Evolutionary conservation across 2,329 filamentous ascomycete species (phyloP).

Genomic region (Aspergillus pseudoterreus): DNA sequence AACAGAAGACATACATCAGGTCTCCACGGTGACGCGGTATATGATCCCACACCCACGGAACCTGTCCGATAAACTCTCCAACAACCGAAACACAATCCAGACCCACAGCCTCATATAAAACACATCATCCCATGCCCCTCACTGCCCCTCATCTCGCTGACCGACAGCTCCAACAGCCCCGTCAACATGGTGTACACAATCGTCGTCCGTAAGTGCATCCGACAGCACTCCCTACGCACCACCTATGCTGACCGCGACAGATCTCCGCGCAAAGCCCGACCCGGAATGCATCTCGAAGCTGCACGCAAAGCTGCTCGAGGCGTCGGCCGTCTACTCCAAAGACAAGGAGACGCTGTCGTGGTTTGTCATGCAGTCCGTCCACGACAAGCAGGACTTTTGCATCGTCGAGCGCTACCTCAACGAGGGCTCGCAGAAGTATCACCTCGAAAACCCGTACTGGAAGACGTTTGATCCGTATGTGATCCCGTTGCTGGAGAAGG

Average conservation of each 20-base stretch:
- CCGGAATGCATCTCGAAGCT: slow-evolving; percentile 62
- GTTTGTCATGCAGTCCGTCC: slow-evolving; percentile 74
- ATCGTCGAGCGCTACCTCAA: slow-evolving; percentile 71
- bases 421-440: slow-evolving; percentile 59
- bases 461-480: slow-evolving; percentile 74
- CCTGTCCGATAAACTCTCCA: background rate
- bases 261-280: slow-evolving; percentile 65
- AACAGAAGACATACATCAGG: too few relatives aligned
- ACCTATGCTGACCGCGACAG: slow-evolving; percentile 6
- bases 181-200: slow-evolving; percentile 28
- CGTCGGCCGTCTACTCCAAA: slow-evolving; percentile 67
- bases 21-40: too few relatives aligned
- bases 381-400: slow-evolving; percentile 66
- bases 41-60: background rate
- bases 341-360: slow-evolving; percentile 68
- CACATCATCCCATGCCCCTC: background rate
- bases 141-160: background rate
- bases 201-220: slow-evolving; percentile 23
- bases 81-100: background rate
- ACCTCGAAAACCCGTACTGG: slow-evolving; percentile 69
- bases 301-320: slow-evolving; percentile 69
- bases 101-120: background rate
- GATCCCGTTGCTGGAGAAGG: slow-evolving; percentile 61
- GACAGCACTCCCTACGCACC: too few relatives aligned
- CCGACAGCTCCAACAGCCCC: background rate